Percentiles rank a stretch among this genome's conserved stretches.
phyloP scores from a whole-genome alignment of 495 filamentous ascomycete genomes.

The Penicillium ucsense region DNA sequence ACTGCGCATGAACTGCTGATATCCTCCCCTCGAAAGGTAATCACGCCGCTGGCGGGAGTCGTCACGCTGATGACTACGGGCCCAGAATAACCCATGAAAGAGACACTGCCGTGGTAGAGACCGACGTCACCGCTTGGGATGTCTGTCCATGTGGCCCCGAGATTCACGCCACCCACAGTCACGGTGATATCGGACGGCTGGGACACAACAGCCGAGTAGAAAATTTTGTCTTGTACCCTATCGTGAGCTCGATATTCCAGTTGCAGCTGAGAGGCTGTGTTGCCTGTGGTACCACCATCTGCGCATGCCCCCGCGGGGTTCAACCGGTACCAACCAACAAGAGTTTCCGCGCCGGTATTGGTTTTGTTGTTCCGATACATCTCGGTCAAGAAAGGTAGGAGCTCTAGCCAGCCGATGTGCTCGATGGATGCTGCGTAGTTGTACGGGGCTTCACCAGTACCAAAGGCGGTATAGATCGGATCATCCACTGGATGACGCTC shows the following conservation, averaged over 20 bases:
- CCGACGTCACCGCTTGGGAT: background rate
- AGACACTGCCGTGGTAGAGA: background rate
- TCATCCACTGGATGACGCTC: background rate
- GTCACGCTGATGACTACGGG: background rate
- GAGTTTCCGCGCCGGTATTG: background rate
- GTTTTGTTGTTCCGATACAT: background rate
- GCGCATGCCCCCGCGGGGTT: background rate
- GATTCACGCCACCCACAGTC: background rate
- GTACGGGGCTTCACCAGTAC: background rate
- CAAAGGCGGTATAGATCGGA: background rate
- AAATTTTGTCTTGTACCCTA: constrained; percentile 18
- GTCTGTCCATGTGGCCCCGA: background rate
- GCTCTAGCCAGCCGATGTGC: background rate
- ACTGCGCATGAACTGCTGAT: background rate
- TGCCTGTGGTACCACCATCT: constrained; percentile 25
- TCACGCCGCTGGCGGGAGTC: background rate
- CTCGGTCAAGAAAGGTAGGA: background rate
- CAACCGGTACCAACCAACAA: background rate
- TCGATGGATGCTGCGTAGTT: background rate
- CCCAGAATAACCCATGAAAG: background rate
- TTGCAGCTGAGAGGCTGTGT: constrained; percentile 16
- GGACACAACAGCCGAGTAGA: constrained; percentile 19
- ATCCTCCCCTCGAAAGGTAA: background rate
- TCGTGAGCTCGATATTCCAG: constrained; percentile 7
- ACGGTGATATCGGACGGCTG: constrained; percentile 8